Base-by-base conservation (phyloP, 1,139 yeast species). In the Hyphopichia buzzinii region DNA sequence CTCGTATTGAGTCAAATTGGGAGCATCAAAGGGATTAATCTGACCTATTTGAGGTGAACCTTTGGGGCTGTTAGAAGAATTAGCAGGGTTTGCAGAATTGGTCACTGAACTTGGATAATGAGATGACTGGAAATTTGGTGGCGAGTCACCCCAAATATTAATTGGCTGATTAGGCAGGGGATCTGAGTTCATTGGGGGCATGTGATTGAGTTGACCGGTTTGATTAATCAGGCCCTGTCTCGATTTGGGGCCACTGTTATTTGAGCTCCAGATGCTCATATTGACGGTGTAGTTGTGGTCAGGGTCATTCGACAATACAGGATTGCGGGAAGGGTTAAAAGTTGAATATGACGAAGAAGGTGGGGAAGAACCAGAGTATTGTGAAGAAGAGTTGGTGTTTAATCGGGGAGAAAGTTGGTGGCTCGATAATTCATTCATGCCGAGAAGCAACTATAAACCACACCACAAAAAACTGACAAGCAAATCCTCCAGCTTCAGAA, bases 1-100 rank as follows among this genome's bases (percentile, higher is more conserved):
- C 15, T 45, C 51, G 38, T 38, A 42, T 15, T 33, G 39, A 22
- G 36, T 24, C 29, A 37, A 24, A 12, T 41, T 36, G 11, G 39
- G 39, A 11, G 17, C 27, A 16, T 37, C 37, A 15, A 36, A 33
- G 7, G 37, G 34, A 30, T 36, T 35, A 27, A 38, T 21, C 8
- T 42, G 44, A 27, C 26, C 31, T 6, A 34, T 11, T 11, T 26
- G 43, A n/a, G 40, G 36, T 8, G 46, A 38, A 5, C 24, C 31
- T 27, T 35, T 25, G 29, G 42, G 43, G 22, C 42, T 34, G 16
- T 26, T 34, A 8, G 40, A 26, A 28, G 31, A 34, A 10, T 29
- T 32, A 17, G 14, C 31, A 12, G 23, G 23, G 11, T 29, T 32
- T 16, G 14, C 31, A 12, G 23, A 10, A 19, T 19, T 19, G 10